These are phyloP conservation scores for Punctularia strigosozonata DNA, from an alignment of 768 basidiomycete genomes.

Conservation along the genomic window DNA sequence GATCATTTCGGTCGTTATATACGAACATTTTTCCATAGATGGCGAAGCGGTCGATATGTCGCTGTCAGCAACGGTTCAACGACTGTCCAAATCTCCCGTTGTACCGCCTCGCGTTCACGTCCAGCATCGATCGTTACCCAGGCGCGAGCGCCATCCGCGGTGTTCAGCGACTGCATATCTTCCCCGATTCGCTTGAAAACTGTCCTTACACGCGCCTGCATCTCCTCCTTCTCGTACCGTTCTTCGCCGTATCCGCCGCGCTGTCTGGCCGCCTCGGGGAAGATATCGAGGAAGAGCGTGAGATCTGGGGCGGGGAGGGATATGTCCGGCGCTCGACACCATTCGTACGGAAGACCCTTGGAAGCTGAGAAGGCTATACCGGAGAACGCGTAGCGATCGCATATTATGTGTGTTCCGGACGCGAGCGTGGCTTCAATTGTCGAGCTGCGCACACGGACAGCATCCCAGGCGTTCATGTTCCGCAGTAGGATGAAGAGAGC, in stretches of 20 bases:
- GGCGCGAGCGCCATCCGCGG: slow-evolving; percentile 11
- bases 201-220: slow-evolving; percentile 54
- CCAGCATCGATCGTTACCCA: slow-evolving; percentile 59
- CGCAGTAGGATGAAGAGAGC: background rate
- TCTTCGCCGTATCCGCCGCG: slow-evolving; percentile 82
- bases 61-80: slow-evolving; percentile 34
- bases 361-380: slow-evolving; percentile 82
- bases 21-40: no score
- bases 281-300: slow-evolving; percentile 76
- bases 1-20: no score
- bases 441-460: slow-evolving; percentile 25
- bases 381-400: slow-evolving; percentile 94
- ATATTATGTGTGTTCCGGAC: slow-evolving; percentile 63
- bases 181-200: slow-evolving; percentile 45
- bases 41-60: no score
- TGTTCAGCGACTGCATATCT: no score
- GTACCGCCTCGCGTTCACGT: slow-evolving; percentile 33
- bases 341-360: slow-evolving; percentile 61
- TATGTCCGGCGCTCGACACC: slow-evolving; percentile 82
- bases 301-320: slow-evolving; percentile 84
- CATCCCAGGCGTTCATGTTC: background rate
- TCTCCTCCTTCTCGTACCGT: slow-evolving; percentile 72
- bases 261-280: slow-evolving; percentile 49
- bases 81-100: slow-evolving; percentile 40
- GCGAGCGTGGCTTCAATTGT: slow-evolving; percentile 48